Percentiles rank a stretch among this genome's conserved stretches.
Evolutionary conservation across 768 basidiomycete species (phyloP).

Genomic region (Lentinula guzmanii): DNA sequence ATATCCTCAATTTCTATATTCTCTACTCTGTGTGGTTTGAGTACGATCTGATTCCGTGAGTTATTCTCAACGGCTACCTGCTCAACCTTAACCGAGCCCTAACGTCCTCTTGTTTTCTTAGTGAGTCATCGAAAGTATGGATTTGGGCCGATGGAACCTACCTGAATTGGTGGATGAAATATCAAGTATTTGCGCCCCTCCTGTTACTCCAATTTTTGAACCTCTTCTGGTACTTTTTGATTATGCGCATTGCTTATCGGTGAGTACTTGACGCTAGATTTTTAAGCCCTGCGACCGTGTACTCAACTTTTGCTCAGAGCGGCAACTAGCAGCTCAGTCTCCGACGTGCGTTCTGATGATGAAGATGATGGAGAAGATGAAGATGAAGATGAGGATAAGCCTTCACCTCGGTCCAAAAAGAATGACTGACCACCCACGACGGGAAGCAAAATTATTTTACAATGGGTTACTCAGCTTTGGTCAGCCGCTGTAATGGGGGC

Average conservation of each 20-base stretch:
- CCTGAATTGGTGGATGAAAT: constrained; percentile 59
- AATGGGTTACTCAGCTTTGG: too few relatives aligned
- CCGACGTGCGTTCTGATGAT: constrained; percentile 65
- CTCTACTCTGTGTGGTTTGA: constrained; percentile 85
- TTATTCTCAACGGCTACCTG: constrained; percentile 9
- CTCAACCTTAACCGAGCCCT: not conserved
- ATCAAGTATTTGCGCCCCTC: constrained; percentile 59
- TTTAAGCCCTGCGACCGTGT: not conserved
- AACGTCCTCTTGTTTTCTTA: not conserved
- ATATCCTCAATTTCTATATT: constrained; percentile 82
- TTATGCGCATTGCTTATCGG: constrained; percentile 45
- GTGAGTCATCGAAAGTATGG: constrained; percentile 24
- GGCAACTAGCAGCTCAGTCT: constrained; percentile 14
- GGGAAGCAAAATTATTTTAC: too few relatives aligned
- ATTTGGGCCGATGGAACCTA: constrained; percentile 45
- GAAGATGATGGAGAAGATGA: constrained; percentile 46
- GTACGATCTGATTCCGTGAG: constrained; percentile 70
- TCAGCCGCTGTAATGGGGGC: too few relatives aligned
- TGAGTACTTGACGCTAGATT: not conserved
- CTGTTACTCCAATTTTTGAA: constrained; percentile 59
- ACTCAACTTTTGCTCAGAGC: not conserved
- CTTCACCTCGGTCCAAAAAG: not conserved
- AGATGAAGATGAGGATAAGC: constrained; percentile 16
- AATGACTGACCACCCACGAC: not conserved
- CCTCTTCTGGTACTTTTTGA: constrained; percentile 73